These are phyloP conservation scores for Gossypium bickii DNA, from an alignment of 345 rosid species.

Conservation along the genomic window DNA sequence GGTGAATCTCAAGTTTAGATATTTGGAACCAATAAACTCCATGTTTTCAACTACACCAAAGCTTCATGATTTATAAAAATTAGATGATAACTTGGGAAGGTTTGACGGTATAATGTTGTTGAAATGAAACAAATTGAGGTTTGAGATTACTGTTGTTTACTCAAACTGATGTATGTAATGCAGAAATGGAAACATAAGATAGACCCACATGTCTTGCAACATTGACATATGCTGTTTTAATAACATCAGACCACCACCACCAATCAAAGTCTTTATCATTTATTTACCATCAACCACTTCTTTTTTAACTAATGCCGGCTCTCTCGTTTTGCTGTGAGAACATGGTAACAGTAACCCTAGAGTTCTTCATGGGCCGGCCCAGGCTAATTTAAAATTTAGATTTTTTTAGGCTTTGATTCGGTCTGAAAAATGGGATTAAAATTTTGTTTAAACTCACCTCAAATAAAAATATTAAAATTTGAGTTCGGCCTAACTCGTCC, in stretches of 20 bases:
- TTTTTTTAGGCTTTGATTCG: rapidly evolving
- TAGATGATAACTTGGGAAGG: neutral
- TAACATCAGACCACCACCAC: neutral
- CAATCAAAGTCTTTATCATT: neutral
- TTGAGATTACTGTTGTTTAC: neutral
- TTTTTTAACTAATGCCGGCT: neutral
- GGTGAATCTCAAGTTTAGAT: too few relatives aligned
- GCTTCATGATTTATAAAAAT: too few relatives aligned
- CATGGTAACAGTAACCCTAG: too few relatives aligned
- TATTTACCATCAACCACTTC: neutral
- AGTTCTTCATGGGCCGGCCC: too few relatives aligned
- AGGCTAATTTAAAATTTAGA: too few relatives aligned
- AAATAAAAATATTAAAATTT: too few relatives aligned
- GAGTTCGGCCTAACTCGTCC: rapidly evolving
- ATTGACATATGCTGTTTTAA: neutral
- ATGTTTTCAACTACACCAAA: too few relatives aligned
- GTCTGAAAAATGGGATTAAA: too few relatives aligned
- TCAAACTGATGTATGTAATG: neutral
- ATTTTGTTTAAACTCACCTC: rapidly evolving
- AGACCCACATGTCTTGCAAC: neutral
- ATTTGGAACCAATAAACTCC: too few relatives aligned
- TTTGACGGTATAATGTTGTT: too few relatives aligned
- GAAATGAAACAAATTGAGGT: too few relatives aligned
- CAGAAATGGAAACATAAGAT: neutral
- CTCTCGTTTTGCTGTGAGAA: too few relatives aligned